Conservation (phyloP, 2,329 filamentous ascomycete genomes). For the Cryphonectria parasitica region DNA sequence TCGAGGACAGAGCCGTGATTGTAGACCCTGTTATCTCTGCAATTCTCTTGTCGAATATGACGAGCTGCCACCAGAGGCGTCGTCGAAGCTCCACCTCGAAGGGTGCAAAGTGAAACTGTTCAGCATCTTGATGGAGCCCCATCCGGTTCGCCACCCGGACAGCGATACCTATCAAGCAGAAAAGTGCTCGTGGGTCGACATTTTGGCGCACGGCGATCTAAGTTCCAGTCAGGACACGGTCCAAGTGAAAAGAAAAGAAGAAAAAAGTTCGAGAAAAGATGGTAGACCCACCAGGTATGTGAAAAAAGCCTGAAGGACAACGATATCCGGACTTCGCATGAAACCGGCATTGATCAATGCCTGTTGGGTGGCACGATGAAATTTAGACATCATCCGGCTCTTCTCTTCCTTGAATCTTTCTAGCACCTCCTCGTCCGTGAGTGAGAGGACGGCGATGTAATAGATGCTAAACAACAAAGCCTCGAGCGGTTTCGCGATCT, state of each 20-base stretch:
- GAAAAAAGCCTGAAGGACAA: constrained; percentile 68
- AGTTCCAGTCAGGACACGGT: constrained; percentile 32
- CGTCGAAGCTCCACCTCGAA: constrained; percentile 74
- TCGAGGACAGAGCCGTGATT: constrained; percentile 58
- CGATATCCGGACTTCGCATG: constrained; percentile 67
- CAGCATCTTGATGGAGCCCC: constrained; percentile 68
- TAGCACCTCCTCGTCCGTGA: constrained; percentile 58
- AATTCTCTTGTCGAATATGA: constrained; percentile 70
- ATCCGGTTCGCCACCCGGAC: constrained; percentile 70
- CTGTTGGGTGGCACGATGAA: constrained; percentile 63
- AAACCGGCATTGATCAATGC: constrained; percentile 69
- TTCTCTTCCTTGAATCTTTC: constrained; percentile 58
- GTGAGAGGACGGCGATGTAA: constrained; percentile 59
- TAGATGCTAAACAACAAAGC: constrained; percentile 72
- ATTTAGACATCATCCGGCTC: constrained; percentile 53
- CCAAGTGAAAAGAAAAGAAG: neutral
- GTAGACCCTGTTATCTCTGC: constrained; percentile 67
- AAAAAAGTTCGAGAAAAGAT: neutral
- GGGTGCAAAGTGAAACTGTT: constrained; percentile 51
- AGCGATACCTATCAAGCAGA: constrained; percentile 66
- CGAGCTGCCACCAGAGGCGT: constrained; percentile 73
- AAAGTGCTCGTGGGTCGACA: constrained; percentile 64
- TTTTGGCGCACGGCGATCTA: constrained; percentile 61
- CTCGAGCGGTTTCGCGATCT: constrained; percentile 61
- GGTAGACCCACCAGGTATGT: constrained; percentile 63